phyloP scores from a whole-genome alignment of 495 filamentous ascomycete genomes.

The Hypomontagnella monticulosa region DNA sequence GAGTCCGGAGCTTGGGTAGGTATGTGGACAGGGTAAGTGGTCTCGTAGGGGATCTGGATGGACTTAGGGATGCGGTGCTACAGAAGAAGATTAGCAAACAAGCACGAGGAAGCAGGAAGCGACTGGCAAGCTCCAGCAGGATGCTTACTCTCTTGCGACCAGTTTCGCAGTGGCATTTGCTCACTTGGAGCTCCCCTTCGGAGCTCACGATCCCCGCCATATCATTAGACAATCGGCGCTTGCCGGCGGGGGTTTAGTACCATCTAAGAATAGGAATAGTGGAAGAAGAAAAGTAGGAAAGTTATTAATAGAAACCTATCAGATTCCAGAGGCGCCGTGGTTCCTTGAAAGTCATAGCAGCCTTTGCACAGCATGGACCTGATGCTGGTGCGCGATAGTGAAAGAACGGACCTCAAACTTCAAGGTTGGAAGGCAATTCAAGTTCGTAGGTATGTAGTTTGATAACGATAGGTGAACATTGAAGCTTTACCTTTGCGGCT shows the following conservation, averaged over 20 bases:
- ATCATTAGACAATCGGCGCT: slow-evolving; percentile 14
- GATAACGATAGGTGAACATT: slow-evolving; percentile 31
- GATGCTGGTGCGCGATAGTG: neutral
- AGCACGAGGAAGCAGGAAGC: neutral
- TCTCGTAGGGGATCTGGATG: slow-evolving; percentile 36
- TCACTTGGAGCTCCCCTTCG: slow-evolving; percentile 37
- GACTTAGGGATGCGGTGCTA: slow-evolving; percentile 32
- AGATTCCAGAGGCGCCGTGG: neutral
- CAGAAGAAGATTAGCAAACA: slow-evolving; percentile 15
- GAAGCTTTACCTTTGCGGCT: slow-evolving; percentile 15
- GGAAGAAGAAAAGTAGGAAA: neutral
- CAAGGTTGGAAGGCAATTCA: neutral
- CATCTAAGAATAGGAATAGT: neutral
- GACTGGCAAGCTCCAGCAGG: neutral
- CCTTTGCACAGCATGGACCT: neutral
- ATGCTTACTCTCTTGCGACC: slow-evolving; percentile 43
- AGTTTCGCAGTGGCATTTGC: slow-evolving; percentile 35
- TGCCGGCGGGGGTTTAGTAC: neutral
- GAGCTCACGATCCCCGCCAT: slow-evolving; percentile 32
- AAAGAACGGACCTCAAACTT: neutral
- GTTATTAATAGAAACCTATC: neutral
- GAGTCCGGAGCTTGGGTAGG: slow-evolving; percentile 1
- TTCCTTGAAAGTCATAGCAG: slow-evolving; percentile 4
- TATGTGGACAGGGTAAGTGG: neutral
- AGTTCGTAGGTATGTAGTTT: neutral